Evolutionary conservation across 108 stramenopile genomes (phyloP), one percentile per base, ranked within the genome.

Genomic region (Cylindrotheca fusiformis): DNA sequence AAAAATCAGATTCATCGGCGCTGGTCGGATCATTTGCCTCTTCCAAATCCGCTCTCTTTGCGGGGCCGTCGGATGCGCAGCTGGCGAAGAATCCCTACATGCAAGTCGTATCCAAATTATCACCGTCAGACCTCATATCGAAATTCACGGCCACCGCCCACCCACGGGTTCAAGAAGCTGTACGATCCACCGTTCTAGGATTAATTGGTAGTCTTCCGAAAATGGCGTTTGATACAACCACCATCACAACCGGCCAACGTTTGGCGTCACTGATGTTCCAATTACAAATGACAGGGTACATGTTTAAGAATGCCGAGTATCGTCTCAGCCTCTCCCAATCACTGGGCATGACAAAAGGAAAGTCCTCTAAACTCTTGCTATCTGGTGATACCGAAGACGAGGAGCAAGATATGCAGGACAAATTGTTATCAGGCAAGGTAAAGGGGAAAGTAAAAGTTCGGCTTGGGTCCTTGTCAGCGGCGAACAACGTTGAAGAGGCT

Each of bases 251-350:
- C 0, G 91, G 93, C 28, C 85, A 92, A 63, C 67, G 88, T 4
- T 73, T 97, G 45, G 97, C 95, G n/a, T 84, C 77, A 60, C 81
- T 96, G 45, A 95, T 97, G 95, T 96, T 96, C 79, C 97, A 93
- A 67, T 74, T 95, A 30, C 97, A 97, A 78, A 96, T 97, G 91
- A 97, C 95, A 18, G 97, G 97, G 29, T 97, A 97, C 63, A 95
- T 97, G 95, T 95, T 96, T 63, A 93, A 95, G 76, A 97, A 97
- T 78, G 97, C 97, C 20, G 95, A 97, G 59, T 96, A 97, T 60
- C 71, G 94, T 4, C 51, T 95, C 1, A 83, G 81, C 49, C 48
- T 97, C 32, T 74, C 84, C 17, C 71, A 87, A 62, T 79, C 78
- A 26, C 62, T 95, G 68, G 85, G 81, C 4, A 67, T 72, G 50